Conservation (phyloP, 1,284 basidiomycete species). For the Rhizoctonia solani region DNA sequence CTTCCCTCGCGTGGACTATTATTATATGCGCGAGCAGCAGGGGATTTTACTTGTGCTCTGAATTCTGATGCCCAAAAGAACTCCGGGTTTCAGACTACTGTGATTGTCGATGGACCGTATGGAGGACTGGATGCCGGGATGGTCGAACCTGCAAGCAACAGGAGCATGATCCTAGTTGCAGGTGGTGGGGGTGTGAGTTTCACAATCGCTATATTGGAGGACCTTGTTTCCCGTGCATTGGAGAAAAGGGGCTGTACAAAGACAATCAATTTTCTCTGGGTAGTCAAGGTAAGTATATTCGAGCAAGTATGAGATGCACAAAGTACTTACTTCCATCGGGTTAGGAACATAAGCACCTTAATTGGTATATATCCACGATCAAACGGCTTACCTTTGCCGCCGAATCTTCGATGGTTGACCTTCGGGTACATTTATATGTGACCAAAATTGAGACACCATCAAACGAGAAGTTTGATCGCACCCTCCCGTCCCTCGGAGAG, state of each 20-base stretch:
- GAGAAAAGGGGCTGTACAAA: not conserved
- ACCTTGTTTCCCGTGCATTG: not conserved
- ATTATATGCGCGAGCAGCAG: not conserved
- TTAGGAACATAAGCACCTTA: not conserved
- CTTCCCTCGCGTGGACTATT: not conserved
- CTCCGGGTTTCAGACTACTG: not conserved
- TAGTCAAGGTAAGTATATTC: not conserved
- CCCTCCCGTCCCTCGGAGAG: not conserved
- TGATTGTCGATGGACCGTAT: not conserved
- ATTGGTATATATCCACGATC: not conserved
- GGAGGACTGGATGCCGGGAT: not conserved
- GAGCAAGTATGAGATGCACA: not conserved
- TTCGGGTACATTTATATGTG: not conserved
- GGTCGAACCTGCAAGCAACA: not conserved
- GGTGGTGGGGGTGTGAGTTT: not conserved
- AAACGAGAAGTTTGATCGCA: not conserved
- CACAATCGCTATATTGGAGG: not conserved
- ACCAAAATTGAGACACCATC: not conserved
- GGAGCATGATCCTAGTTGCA: not conserved
- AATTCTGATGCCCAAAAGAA: not conserved
- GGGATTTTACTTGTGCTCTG: not conserved
- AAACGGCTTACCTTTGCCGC: not conserved
- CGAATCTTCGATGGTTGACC: not conserved
- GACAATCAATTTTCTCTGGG: not conserved
- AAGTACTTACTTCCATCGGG: not conserved